Conservation (phyloP, 176 grass and related monocot genomes). For the Hsuehochloa calcarea region DNA sequence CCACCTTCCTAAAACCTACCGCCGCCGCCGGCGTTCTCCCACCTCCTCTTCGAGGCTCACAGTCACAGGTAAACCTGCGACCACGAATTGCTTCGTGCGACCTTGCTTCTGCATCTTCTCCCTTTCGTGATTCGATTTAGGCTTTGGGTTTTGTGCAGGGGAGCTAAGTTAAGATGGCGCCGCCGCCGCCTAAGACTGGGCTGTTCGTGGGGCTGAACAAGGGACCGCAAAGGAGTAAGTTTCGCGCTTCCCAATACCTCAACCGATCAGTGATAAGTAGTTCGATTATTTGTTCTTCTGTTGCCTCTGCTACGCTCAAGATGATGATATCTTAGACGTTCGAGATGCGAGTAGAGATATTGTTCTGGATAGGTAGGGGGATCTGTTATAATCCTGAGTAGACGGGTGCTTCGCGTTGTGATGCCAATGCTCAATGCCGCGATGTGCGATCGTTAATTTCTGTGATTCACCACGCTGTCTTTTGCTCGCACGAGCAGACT, state of each 20-base stretch:
- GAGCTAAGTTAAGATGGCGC: constrained; percentile 19
- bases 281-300: neutral
- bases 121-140: neutral
- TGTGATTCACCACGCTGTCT: neutral
- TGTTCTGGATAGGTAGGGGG: neutral
- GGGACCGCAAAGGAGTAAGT: constrained; percentile 34
- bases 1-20: neutral
- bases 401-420: neutral
- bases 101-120: neutral
- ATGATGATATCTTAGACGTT: neutral
- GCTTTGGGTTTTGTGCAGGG: neutral
- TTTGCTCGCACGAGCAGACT: neutral
- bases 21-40: neutral
- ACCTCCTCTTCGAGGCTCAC: neutral
- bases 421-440: neutral
- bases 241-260: neutral
- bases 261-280: neutral
- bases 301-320: neutral
- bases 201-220: constrained; percentile 51
- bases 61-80: neutral
- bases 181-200: constrained; percentile 33
- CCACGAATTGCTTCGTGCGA: neutral
- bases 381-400: neutral
- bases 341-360: neutral
- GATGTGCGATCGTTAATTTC: neutral